These are phyloP conservation scores for Tinospora cordifolia DNA, from an alignment of 164 flowering plant genomes.

Conservation along the genomic window DNA sequence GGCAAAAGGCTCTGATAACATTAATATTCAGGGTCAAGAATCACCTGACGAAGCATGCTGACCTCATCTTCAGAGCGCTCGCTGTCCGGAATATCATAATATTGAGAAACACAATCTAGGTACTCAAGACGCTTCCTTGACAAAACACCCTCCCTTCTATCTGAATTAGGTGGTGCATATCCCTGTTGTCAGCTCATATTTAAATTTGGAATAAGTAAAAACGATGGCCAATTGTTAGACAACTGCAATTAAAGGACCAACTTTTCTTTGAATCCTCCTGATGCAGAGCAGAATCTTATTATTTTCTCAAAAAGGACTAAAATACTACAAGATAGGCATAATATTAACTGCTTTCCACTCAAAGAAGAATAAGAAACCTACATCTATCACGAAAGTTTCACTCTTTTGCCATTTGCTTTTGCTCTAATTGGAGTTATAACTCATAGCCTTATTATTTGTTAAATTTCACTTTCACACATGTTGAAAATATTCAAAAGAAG, in stretches of 20 bases:
- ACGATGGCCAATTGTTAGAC: not conserved
- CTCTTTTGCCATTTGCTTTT: too few species aligned
- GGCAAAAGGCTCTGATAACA: not conserved
- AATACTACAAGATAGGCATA: not conserved
- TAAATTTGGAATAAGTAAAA: constrained; percentile 38
- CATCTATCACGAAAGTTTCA: too few species aligned
- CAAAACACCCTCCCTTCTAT: constrained; percentile 94
- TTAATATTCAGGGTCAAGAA: not conserved
- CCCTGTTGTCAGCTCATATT: constrained; percentile 97
- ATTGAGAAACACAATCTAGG: constrained; percentile 81
- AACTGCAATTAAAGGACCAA: not conserved
- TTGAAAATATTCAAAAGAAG: too few species aligned
- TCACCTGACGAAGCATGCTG: constrained; percentile 96
- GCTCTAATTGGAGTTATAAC: too few species aligned
- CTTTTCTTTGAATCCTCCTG: not conserved
- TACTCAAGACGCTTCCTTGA: constrained; percentile 88
- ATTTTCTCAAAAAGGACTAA: not conserved
- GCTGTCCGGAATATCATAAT: constrained; percentile 83
- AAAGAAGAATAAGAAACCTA: not conserved
- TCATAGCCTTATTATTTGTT: too few species aligned
- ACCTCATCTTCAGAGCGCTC: constrained; percentile 96
- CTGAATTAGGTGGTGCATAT: constrained; percentile 99
- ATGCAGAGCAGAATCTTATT: not conserved
- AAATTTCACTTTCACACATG: too few species aligned
- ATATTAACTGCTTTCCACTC: not conserved